phyloP scores from a whole-genome alignment of 1,284 basidiomycete species.

The Malassezia sympodialis region DNA sequence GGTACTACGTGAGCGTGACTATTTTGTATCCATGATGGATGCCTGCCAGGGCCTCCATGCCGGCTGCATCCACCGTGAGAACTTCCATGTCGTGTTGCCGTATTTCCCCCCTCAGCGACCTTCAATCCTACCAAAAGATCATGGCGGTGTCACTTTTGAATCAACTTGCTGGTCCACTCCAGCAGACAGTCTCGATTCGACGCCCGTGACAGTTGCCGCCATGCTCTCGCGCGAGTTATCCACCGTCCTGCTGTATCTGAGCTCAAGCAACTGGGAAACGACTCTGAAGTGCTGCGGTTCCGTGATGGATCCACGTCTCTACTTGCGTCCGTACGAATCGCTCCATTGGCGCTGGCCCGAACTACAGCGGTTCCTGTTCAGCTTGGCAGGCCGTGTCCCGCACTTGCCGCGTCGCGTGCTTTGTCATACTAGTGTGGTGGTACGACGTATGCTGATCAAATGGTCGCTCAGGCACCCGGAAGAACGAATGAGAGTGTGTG shows the following conservation, averaged over 20 bases:
- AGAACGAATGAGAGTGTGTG: neutral
- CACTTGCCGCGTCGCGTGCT: neutral
- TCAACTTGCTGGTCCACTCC: neutral
- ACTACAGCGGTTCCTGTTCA: neutral
- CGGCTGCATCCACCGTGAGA: neutral
- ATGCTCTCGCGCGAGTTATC: neutral
- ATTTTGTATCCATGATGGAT: neutral
- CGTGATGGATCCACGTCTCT: neutral
- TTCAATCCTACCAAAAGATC: neutral
- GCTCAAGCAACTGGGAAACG: slow-evolving; percentile 1
- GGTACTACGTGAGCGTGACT: neutral
- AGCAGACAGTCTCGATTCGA: neutral
- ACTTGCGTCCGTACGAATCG: neutral
- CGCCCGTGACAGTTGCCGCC: neutral
- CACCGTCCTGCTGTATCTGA: neutral
- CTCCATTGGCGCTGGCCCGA: slow-evolving; percentile 1
- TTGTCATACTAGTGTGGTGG: neutral
- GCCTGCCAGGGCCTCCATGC: neutral
- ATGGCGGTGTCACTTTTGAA: neutral
- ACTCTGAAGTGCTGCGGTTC: neutral
- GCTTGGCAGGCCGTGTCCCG: neutral
- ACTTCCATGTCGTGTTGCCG: neutral
- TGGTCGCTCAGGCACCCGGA: slow-evolving; percentile 2
- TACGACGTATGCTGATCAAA: slow-evolving; percentile 2
- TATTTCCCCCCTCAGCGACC: neutral